Conservation (phyloP, 768 basidiomycete species). For the Lactarius quietus region DNA sequence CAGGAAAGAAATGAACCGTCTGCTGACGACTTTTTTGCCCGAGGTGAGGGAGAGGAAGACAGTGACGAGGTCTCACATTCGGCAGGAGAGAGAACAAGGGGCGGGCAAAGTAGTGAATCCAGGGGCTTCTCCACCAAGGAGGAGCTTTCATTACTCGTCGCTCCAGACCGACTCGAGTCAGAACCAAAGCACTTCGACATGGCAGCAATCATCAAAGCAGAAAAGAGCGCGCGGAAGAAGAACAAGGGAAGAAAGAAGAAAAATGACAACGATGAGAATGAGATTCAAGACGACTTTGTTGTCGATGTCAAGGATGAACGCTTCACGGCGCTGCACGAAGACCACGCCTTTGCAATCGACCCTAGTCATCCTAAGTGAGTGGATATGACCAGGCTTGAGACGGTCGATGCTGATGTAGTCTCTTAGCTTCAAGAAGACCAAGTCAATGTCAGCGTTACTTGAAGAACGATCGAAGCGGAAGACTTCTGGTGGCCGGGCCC, state of each 20-base stretch:
- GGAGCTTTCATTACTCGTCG: conserved; percentile 61
- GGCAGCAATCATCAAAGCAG: conserved; percentile 82
- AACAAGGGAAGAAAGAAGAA: conserved; percentile 42
- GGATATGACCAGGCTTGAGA: neutral
- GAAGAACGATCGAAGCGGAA: conserved; percentile 76
- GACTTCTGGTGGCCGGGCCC: conserved; percentile 12
- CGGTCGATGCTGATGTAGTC: conserved; percentile 12
- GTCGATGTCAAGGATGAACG: conserved; percentile 86
- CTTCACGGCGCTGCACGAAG: conserved; percentile 84
- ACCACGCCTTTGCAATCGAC: conserved; percentile 92
- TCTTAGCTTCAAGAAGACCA: conserved; percentile 86
- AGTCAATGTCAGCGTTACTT: conserved; percentile 80
- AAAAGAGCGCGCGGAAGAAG: conserved; percentile 56
- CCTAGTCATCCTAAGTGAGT: conserved; percentile 92
- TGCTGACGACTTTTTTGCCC: conserved; percentile 79
- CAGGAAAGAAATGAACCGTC: conserved; percentile 38
- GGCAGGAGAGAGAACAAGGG: conserved; percentile 1
- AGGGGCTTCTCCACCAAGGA: conserved; percentile 46
- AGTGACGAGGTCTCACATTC: conserved; percentile 28
- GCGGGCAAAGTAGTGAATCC: too few species aligned
- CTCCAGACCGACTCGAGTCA: conserved; percentile 49
- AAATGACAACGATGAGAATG: conserved; percentile 53
- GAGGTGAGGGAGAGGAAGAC: conserved; percentile 38
- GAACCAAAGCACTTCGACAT: conserved; percentile 85
- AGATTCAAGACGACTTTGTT: conserved; percentile 75